phyloP scores from a whole-genome alignment of 805 yeast species.

The Candida sakaeoensis region DNA sequence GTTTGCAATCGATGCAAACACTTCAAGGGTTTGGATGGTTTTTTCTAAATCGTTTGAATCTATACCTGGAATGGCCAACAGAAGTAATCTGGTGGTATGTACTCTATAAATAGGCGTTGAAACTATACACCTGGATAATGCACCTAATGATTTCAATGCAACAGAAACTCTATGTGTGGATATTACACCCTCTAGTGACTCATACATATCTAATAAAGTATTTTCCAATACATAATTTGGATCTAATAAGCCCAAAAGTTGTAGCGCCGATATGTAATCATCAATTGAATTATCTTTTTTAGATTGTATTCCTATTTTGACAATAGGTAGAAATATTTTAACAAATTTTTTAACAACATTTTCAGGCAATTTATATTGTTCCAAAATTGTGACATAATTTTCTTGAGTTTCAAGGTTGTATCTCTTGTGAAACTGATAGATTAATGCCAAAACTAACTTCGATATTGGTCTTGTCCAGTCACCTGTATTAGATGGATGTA shows the following conservation, averaged over 20 bases:
- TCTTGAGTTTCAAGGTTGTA: conserved; percentile 44
- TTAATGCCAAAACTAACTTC: conserved; percentile 57
- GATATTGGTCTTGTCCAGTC: conserved; percentile 78
- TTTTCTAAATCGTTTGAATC: conserved; percentile 83
- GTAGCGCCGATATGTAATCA: conserved; percentile 55
- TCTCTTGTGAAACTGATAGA: conserved; percentile 59
- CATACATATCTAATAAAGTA: conserved; percentile 70
- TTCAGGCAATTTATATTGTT: conserved; percentile 28
- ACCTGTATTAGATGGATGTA: conserved; percentile 92
- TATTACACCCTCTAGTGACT: conserved; percentile 61
- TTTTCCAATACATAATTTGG: conserved; percentile 53
- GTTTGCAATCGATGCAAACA: conserved; percentile 66
- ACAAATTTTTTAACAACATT: conserved; percentile 44
- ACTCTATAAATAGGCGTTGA: conserved; percentile 60
- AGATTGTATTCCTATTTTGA: conserved; percentile 73
- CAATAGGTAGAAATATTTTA: conserved; percentile 49
- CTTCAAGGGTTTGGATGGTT: conserved; percentile 63
- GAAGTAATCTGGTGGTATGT: conserved; percentile 72
- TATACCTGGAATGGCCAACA: conserved; percentile 71
- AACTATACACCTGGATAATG: conserved; percentile 65
- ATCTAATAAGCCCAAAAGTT: conserved; percentile 59
- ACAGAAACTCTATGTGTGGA: conserved; percentile 78
- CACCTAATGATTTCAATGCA: conserved; percentile 65
- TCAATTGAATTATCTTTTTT: conserved; percentile 56
- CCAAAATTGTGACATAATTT: conserved; percentile 20